Evolutionary conservation across 1,284 basidiomycete species (phyloP).

Genomic region (Grifola frondosa): DNA sequence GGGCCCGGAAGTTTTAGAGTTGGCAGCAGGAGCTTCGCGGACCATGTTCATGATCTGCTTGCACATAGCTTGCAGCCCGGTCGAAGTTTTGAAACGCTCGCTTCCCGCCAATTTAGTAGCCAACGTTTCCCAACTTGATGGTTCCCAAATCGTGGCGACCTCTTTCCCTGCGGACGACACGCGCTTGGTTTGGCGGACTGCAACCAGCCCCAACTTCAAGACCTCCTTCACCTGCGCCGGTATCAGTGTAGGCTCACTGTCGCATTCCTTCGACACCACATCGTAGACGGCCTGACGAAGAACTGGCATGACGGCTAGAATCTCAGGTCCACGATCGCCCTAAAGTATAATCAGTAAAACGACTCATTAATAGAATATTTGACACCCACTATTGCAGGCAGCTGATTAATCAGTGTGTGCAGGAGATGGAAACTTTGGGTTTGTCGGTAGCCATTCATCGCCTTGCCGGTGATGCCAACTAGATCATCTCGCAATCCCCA

Average conservation of each 20-base stretch:
- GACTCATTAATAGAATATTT: not conserved
- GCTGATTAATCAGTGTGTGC: constrained; percentile 62
- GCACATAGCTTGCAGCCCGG: constrained; percentile 45
- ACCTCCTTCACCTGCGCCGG: constrained; percentile 78
- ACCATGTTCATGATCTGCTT: constrained; percentile 42
- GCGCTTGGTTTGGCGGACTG: constrained; percentile 64
- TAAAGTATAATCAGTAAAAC: not conserved
- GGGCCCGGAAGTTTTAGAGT: constrained; percentile 9
- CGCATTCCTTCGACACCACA: constrained; percentile 52
- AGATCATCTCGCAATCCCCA: constrained; percentile 70
- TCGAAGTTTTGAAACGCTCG: constrained; percentile 45
- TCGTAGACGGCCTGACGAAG: constrained; percentile 54
- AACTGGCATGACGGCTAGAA: constrained; percentile 48
- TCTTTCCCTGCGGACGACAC: constrained; percentile 32
- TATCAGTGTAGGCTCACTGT: constrained; percentile 50
- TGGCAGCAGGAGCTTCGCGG: constrained; percentile 12
- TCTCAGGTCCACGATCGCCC: constrained; percentile 21
- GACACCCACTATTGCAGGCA: constrained; percentile 50
- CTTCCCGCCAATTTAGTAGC: constrained; percentile 37
- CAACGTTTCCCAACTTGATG: constrained; percentile 41
- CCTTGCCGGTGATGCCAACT: constrained; percentile 51
- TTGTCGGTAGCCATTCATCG: constrained; percentile 75
- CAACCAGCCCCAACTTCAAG: constrained; percentile 69
- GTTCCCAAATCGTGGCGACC: constrained; percentile 41
- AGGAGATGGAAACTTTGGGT: constrained; percentile 77